A percentile compares a stretch with the other conserved stretches of the same genome.
These are phyloP conservation scores for Russula lepida DNA, from an alignment of 768 basidiomycete genomes.

Conservation along the genomic window DNA sequence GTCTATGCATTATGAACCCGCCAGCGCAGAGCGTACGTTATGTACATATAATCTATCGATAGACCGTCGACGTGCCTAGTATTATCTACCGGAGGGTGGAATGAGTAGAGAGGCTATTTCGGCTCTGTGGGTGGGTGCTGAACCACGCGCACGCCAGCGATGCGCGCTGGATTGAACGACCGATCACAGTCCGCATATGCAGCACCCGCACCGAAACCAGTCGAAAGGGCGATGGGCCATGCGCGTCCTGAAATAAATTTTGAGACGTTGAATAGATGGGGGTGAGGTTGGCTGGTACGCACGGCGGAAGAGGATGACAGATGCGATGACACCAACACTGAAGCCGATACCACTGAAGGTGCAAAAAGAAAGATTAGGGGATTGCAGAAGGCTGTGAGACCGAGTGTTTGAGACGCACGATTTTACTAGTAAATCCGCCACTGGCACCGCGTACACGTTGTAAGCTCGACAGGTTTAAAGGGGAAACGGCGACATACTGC, in stretches of 20 bases:
- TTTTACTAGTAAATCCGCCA: conserved; percentile 82
- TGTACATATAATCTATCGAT: conserved; percentile 5
- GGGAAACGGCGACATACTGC: conserved; percentile 31
- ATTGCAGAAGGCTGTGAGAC: background rate
- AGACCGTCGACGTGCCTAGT: background rate
- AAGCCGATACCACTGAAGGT: conserved; percentile 78
- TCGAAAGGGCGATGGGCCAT: conserved; percentile 82
- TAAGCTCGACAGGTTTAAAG: background rate
- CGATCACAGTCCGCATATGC: conserved; percentile 92
- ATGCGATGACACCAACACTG: conserved; percentile 79
- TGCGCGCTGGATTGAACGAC: conserved; percentile 83
- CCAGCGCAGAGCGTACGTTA: background rate
- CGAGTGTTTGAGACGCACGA: conserved; percentile 43
- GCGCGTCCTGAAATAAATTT: conserved; percentile 56
- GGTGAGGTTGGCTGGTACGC: conserved; percentile 31
- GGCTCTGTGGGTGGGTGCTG: conserved; percentile 25
- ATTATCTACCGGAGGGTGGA: background rate
- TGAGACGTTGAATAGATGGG: conserved; percentile 2
- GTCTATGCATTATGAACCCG: background rate
- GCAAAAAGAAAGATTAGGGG: conserved; percentile 13
- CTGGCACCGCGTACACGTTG: conserved; percentile 26
- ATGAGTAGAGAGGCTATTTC: background rate
- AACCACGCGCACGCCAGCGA: conserved; percentile 75
- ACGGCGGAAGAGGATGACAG: conserved; percentile 89
- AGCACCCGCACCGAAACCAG: conserved; percentile 79